Percentiles rank a stretch among this genome's conserved stretches.
phyloP scores from a whole-genome alignment of 2,329 filamentous ascomycete species.

The Cladobotryum protrusum region DNA sequence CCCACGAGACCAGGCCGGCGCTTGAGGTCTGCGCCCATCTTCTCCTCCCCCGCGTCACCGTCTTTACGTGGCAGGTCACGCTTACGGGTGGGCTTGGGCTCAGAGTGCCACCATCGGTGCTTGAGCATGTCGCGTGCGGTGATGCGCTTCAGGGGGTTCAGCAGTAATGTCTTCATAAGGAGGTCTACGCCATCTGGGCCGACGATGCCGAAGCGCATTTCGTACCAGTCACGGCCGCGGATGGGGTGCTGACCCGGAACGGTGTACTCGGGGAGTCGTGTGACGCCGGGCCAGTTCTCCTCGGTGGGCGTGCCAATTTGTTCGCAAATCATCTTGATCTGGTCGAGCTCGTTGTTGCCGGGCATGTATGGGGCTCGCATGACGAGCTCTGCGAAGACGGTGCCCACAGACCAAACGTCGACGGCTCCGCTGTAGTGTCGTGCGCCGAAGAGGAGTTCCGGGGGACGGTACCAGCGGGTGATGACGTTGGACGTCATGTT shows the following conservation, averaged over 20 bases:
- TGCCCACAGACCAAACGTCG: slow-evolving; percentile 89
- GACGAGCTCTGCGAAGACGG: slow-evolving; percentile 88
- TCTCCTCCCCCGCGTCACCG: slow-evolving; percentile 57
- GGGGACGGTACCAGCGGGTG: slow-evolving; percentile 93
- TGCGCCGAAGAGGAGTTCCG: slow-evolving; percentile 87
- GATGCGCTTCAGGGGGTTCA: slow-evolving; percentile 82
- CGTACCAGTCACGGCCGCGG: slow-evolving; percentile 65
- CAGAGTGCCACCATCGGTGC: slow-evolving; percentile 79
- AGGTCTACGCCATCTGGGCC: slow-evolving; percentile 81
- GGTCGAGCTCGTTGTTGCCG: slow-evolving; percentile 78
- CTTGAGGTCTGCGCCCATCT: slow-evolving; percentile 77
- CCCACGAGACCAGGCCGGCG: slow-evolving; percentile 57
- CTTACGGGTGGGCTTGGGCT: slow-evolving; percentile 77
- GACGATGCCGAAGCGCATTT: slow-evolving; percentile 69
- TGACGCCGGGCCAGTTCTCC: slow-evolving; percentile 91
- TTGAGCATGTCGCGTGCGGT: slow-evolving; percentile 70
- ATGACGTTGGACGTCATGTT: slow-evolving; percentile 94
- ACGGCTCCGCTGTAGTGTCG: slow-evolving; percentile 85
- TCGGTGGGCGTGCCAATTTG: slow-evolving; percentile 87
- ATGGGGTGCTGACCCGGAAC: slow-evolving; percentile 57
- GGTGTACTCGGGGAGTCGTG: slow-evolving; percentile 73
- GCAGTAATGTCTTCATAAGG: slow-evolving; percentile 73
- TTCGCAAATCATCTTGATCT: slow-evolving; percentile 77
- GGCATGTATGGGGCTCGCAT: slow-evolving; percentile 77
- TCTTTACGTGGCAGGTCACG: slow-evolving; percentile 71